phyloP scores from a whole-genome alignment of 208 protist genomes.

The Leishmania turanica region DNA sequence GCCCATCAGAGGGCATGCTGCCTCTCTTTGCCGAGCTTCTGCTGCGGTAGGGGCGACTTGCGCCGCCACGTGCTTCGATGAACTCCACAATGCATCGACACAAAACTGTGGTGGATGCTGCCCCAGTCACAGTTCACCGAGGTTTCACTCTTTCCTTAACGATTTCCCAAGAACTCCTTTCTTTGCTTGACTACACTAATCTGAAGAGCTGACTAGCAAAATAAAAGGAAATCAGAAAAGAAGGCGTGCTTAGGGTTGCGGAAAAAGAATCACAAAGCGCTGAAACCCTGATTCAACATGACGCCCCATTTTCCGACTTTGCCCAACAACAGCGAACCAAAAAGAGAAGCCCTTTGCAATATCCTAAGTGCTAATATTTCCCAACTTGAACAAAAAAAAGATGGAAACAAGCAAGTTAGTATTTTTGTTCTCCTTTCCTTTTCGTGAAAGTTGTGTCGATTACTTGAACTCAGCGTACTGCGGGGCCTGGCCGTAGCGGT shows the following conservation, averaged over 20 bases:
- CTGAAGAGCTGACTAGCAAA: background rate
- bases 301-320: background rate
- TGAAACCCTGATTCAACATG: background rate
- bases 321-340: background rate
- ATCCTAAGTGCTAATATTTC: constrained; percentile 24
- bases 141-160: background rate
- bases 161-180: background rate
- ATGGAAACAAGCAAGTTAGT: constrained; percentile 11
- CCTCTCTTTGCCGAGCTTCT: background rate
- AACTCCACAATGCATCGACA: background rate
- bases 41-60: background rate
- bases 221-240: background rate
- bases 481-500: constrained; percentile 85
- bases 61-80: background rate
- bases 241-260: background rate
- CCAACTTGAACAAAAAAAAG: constrained; percentile 4
- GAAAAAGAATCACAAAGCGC: background rate
- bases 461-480: constrained; percentile 87
- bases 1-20: background rate
- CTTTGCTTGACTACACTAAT: background rate
- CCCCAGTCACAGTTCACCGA: background rate
- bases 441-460: background rate
- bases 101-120: background rate
- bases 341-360: constrained; percentile 8
- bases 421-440: background rate